These are phyloP conservation scores for Paramecium sonneborni DNA, from an alignment of 73 alveolate species.

Conservation along the genomic window DNA sequence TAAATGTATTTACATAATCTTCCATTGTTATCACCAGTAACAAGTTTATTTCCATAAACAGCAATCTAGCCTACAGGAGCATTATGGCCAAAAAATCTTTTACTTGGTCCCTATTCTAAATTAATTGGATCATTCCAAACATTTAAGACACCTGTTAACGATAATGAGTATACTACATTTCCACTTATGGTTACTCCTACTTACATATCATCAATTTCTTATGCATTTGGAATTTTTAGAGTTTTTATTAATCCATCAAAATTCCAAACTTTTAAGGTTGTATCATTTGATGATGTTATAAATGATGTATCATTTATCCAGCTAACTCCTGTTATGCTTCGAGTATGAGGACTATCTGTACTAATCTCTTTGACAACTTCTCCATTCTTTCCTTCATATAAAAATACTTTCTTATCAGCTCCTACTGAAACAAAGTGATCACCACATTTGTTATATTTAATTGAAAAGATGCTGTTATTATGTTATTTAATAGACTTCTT, in stretches of 20 bases:
- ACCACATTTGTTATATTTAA: conserved; percentile 21
- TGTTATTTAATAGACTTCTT: conserved; percentile 56
- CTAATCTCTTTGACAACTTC: conserved; percentile 53
- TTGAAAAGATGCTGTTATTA: neutral
- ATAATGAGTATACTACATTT: conserved; percentile 42
- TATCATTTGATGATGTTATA: conserved; percentile 65
- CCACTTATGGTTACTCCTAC: conserved; percentile 13
- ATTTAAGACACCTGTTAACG: conserved; percentile 55
- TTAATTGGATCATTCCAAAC: neutral
- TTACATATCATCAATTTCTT: conserved; percentile 53
- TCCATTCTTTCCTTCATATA: conserved; percentile 64
- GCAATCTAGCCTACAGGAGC: neutral
- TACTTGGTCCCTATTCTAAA: conserved; percentile 15
- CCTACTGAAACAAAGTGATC: conserved; percentile 60
- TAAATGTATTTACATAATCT: conserved; percentile 36
- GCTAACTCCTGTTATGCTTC: conserved; percentile 51
- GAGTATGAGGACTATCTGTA: conserved; percentile 41
- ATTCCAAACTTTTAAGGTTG: conserved; percentile 60
- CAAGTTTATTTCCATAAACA: neutral
- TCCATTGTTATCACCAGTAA: conserved; percentile 66
- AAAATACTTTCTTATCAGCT: conserved; percentile 57
- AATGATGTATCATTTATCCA: conserved; percentile 58
- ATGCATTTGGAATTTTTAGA: conserved; percentile 13
- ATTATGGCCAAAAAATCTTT: conserved; percentile 50
- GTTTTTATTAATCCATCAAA: conserved; percentile 60